These are phyloP conservation scores for Alternaria consortialis DNA, from an alignment of 2,329 filamentous ascomycete genomes.

Conservation along the genomic window DNA sequence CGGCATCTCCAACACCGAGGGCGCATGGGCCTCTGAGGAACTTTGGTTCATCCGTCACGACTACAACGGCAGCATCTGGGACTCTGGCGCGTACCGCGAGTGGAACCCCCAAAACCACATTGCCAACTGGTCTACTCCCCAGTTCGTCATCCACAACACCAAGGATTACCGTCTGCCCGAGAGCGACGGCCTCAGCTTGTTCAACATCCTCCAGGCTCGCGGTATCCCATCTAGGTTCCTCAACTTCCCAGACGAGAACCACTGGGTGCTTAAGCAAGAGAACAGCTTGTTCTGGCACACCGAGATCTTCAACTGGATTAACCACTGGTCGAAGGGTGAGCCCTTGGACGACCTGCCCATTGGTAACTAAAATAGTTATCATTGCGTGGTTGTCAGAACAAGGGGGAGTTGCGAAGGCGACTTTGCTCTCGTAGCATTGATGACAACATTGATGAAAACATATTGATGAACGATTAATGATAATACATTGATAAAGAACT, in stretches of 20 bases:
- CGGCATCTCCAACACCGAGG: constrained; percentile 73
- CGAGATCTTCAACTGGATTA: constrained; percentile 53
- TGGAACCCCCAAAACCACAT: constrained; percentile 68
- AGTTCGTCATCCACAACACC: constrained; percentile 89
- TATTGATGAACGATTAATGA: constrained; percentile 16
- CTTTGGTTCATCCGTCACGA: constrained; percentile 62
- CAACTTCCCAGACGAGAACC: constrained; percentile 81
- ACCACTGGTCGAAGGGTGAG: constrained; percentile 46
- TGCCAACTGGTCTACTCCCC: constrained; percentile 82
- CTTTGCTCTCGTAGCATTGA: not conserved
- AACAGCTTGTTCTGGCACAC: constrained; percentile 93
- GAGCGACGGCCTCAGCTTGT: constrained; percentile 82
- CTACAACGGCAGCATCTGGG: constrained; percentile 48
- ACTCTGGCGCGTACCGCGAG: constrained; percentile 57
- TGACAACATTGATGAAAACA: not conserved
- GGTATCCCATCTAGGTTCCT: constrained; percentile 80
- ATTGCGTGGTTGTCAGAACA: not conserved
- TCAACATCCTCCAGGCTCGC: constrained; percentile 82
- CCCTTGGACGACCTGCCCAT: constrained; percentile 41
- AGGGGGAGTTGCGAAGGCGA: not conserved
- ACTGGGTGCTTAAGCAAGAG: constrained; percentile 87
- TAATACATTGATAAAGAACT: not conserved
- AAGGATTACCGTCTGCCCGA: constrained; percentile 89
- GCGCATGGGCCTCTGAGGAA: constrained; percentile 59
- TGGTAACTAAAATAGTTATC: constrained; percentile 33